Percentiles rank a stretch among this genome's conserved stretches.
phyloP scores from a whole-genome alignment of 23 red algal genomes.

The Porphyridium purpureum region DNA sequence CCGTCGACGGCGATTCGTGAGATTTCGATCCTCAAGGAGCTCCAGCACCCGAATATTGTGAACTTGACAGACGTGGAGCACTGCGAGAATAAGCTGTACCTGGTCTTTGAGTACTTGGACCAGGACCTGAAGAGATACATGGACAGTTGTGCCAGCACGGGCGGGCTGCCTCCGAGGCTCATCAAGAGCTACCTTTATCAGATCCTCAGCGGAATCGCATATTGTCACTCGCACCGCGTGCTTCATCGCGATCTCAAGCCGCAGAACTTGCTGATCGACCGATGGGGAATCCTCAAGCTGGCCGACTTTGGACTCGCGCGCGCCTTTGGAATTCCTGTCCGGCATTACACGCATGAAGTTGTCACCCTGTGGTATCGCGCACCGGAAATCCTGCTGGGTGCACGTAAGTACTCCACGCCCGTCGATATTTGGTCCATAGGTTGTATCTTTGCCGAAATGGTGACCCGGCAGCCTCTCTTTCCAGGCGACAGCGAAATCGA shows the following conservation, averaged over 20 bases:
- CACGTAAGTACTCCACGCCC: slow-evolving; percentile 68
- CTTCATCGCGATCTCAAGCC: slow-evolving; percentile 98
- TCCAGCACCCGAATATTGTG: slow-evolving; percentile 89
- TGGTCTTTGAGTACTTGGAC: slow-evolving; percentile 97
- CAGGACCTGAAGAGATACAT: slow-evolving; percentile 98
- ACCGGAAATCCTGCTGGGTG: slow-evolving; percentile 91
- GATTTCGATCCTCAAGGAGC: slow-evolving; percentile 96
- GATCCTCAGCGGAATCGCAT: slow-evolving; percentile 89
- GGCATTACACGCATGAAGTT: slow-evolving; percentile 94
- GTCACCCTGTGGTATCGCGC: slow-evolving; percentile 98
- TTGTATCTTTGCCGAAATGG: slow-evolving; percentile 99
- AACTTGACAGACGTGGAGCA: slow-evolving; percentile 85
- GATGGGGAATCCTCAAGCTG: slow-evolving; percentile 60
- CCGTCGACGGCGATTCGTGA: slow-evolving; percentile 93
- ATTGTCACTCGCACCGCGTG: slow-evolving; percentile 71
- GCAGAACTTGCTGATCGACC: slow-evolving; percentile 90
- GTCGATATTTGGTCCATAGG: slow-evolving; percentile 99
- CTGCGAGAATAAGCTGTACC: slow-evolving; percentile 77
- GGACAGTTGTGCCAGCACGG: slow-evolving; percentile 47
- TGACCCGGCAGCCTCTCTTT: slow-evolving; percentile 65
- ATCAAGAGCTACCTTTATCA: slow-evolving; percentile 93
- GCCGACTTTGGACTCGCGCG: slow-evolving; percentile 98
- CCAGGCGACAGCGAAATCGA: slow-evolving; percentile 97
- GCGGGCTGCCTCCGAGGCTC: slow-evolving; percentile 27
- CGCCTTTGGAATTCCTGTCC: slow-evolving; percentile 98